Percentiles rank a stretch among this genome's conserved stretches.
These are phyloP conservation scores for Colletotrichum orchidophilum DNA, from an alignment of 2,329 filamentous ascomycete genomes.

Conservation along the genomic window DNA sequence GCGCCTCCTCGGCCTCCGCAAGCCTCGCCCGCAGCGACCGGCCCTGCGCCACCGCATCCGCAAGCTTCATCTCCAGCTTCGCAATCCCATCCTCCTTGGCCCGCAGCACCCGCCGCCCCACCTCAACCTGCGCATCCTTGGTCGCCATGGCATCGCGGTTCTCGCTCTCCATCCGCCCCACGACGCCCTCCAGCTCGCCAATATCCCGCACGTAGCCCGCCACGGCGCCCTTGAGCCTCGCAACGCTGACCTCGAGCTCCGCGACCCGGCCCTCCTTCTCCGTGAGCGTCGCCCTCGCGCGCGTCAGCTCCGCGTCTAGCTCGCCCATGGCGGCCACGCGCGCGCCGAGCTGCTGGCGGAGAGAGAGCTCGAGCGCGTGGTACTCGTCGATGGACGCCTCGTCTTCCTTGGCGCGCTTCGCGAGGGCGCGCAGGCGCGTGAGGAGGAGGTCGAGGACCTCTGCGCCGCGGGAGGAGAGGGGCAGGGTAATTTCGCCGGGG, in stretches of 20 bases:
- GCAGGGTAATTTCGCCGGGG: constrained; percentile 65
- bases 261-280: constrained; percentile 51
- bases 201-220: constrained; percentile 65
- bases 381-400: constrained; percentile 69
- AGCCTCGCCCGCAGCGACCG: constrained; percentile 51
- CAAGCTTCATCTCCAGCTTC: constrained; percentile 57
- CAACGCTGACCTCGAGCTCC: constrained; percentile 60
- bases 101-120: constrained; percentile 44
- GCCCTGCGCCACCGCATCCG: constrained; percentile 49
- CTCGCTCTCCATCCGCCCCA: constrained; percentile 57
- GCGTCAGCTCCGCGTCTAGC: constrained; percentile 53
- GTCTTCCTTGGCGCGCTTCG: constrained; percentile 55
- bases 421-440: constrained; percentile 57
- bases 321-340: constrained; percentile 61
- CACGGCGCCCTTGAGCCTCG: constrained; percentile 60
- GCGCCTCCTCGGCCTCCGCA: constrained; percentile 45
- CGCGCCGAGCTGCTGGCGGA: constrained; percentile 65
- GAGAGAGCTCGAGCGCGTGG: constrained; percentile 62
- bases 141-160: constrained; percentile 42
- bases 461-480: constrained; percentile 61
- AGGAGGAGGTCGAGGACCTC: constrained; percentile 66
- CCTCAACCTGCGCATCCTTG: constrained; percentile 46
- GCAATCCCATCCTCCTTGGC: constrained; percentile 48
- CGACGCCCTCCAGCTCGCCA: constrained; percentile 60
- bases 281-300: constrained; percentile 44